phyloP scores from a whole-genome alignment of 352 stramenopile genomes.

The Saprolegnia diclina region DNA sequence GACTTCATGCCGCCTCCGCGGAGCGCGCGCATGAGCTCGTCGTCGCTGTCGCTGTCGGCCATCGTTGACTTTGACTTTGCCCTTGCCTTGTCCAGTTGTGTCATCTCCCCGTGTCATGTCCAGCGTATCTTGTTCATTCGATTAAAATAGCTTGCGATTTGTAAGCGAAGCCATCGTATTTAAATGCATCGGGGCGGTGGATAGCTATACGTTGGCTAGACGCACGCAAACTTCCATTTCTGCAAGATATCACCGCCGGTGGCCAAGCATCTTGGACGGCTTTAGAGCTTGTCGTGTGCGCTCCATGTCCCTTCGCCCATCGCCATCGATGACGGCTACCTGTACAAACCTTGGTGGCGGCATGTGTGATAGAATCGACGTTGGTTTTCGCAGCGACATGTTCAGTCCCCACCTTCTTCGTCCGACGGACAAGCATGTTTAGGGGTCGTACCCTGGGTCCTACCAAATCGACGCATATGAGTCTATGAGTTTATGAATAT shows the following conservation, averaged over 20 bases:
- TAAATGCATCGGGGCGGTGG: not conserved
- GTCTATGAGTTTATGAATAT: too few relatives aligned
- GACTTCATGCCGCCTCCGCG: slow-evolving; percentile 38
- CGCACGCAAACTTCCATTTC: not conserved
- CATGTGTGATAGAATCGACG: too few relatives aligned
- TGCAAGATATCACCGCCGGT: not conserved
- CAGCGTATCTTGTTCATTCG: not conserved
- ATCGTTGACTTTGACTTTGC: not conserved
- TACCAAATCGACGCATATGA: too few relatives aligned
- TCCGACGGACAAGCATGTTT: too few relatives aligned
- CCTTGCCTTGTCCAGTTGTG: not conserved
- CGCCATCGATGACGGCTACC: too few relatives aligned
- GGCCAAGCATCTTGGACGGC: too few relatives aligned
- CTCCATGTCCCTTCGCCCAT: too few relatives aligned
- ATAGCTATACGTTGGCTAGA: not conserved
- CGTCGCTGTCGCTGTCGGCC: slow-evolving; percentile 78
- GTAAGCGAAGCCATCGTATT: not conserved
- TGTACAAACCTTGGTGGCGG: too few relatives aligned
- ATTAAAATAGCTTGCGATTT: not conserved
- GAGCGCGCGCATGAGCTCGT: slow-evolving; percentile 78
- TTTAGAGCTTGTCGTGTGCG: too few relatives aligned
- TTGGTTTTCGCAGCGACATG: too few relatives aligned
- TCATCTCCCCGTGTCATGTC: not conserved
- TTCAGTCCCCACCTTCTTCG: too few relatives aligned
- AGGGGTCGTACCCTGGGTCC: too few relatives aligned